A percentile compares a stretch with the other conserved stretches of the same genome.
These are phyloP conservation scores for Malus hybrid DNA, from an alignment of 331 rosid species.

Conservation along the genomic window DNA sequence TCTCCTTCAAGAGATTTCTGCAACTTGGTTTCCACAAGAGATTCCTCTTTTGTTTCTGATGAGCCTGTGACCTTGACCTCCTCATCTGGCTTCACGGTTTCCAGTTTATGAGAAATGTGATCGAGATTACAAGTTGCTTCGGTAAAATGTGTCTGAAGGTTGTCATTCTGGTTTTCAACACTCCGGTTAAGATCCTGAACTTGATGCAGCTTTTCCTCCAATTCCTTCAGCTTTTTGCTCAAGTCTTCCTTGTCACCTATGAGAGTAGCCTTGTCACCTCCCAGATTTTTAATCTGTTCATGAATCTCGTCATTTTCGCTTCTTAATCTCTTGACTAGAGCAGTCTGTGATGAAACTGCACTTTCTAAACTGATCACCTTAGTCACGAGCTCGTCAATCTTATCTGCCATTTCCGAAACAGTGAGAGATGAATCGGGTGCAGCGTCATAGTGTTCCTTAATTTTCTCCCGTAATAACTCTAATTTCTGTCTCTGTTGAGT, in stretches of 20 bases:
- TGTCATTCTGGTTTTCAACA: conserved; percentile 45
- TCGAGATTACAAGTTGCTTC: conserved; percentile 54
- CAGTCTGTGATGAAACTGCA: conserved; percentile 66
- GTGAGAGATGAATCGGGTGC: conserved; percentile 40
- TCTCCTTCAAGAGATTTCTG: conserved; percentile 18
- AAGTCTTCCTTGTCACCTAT: conserved; percentile 39
- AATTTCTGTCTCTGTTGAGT: conserved; percentile 35
- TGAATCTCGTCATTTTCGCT: conserved; percentile 68
- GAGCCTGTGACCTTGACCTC: conserved; percentile 24
- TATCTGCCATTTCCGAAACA: conserved; percentile 78
- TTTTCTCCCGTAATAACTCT: conserved; percentile 38
- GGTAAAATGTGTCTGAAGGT: conserved; percentile 52
- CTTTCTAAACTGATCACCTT: conserved; percentile 71
- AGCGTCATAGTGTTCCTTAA: conserved; percentile 44
- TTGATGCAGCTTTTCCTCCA: conserved; percentile 50
- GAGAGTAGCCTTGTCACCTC: conserved; percentile 51
- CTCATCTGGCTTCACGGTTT: conserved; percentile 37
- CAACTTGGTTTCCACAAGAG: conserved; percentile 18
- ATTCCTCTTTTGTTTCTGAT: conserved; percentile 14
- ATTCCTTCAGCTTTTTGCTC: conserved; percentile 45
- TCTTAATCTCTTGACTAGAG: conserved; percentile 50
- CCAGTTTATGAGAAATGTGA: conserved; percentile 47
- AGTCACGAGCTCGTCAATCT: conserved; percentile 75
- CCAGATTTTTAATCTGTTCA: conserved; percentile 50
- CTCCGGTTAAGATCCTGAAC: conserved; percentile 44